phyloP scores from a whole-genome alignment of 352 stramenopile species.

The Phytophthora crassamura region DNA sequence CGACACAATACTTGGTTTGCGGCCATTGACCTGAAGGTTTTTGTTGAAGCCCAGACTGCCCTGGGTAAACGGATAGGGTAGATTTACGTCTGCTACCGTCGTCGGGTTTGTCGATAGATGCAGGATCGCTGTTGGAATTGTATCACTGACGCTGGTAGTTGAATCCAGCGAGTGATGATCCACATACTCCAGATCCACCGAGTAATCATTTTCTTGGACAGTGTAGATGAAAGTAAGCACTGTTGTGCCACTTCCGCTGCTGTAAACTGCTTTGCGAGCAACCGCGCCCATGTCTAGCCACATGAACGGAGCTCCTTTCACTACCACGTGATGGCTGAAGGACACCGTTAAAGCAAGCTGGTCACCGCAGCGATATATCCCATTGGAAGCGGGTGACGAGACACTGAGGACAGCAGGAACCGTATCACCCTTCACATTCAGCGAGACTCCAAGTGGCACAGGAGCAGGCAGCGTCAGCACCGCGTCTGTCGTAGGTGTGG shows the following conservation, averaged over 20 bases:
- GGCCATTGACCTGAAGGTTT: constrained; percentile 71
- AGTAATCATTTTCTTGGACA: constrained; percentile 76
- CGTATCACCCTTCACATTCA: constrained; percentile 70
- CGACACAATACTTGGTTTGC: constrained; percentile 63
- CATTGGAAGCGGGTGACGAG: constrained; percentile 51
- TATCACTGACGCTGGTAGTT: constrained; percentile 38
- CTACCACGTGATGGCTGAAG: constrained; percentile 78
- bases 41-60: constrained; percentile 77
- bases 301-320: constrained; percentile 64
- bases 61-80: constrained; percentile 72
- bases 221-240: constrained; percentile 71
- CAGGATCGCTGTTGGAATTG: constrained; percentile 51
- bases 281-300: constrained; percentile 72
- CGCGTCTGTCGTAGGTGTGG: constrained; percentile 74
- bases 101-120: constrained; percentile 76
- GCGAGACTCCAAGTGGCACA: constrained; percentile 42
- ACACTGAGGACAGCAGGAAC: constrained; percentile 64
- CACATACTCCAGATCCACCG: constrained; percentile 78
- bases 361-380: constrained; percentile 73
- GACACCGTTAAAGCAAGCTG: constrained; percentile 60
- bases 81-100: constrained; percentile 64
- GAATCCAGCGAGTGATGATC: constrained; percentile 84
- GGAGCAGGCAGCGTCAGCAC: constrained; percentile 66
- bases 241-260: constrained; percentile 57
- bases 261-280: constrained; percentile 61